Base-by-base conservation (phyloP, 164 flowering plant genomes). In the Taxillus chinensis region DNA sequence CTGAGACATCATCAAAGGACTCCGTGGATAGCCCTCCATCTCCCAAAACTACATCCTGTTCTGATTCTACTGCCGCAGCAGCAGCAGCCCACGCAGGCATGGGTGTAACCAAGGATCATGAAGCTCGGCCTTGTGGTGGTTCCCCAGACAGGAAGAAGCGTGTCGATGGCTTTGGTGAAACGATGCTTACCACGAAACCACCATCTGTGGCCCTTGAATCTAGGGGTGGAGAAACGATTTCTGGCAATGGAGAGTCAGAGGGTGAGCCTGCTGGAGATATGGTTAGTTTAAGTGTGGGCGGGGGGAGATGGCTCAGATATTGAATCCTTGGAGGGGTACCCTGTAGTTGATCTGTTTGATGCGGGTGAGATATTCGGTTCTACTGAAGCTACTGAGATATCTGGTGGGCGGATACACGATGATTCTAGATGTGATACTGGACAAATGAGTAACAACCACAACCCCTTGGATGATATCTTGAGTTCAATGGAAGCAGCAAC, bases 331-430 rank as follows among this genome's bases (percentile, higher is more conserved):
- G 62, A 68, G 27, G 50, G 45, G 13, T 71, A 63, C 11, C 5
- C 73, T 0, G 16, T 38, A 63, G 87, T 78, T 17, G 89, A 82
- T 46, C 65, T 83, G 80, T 81, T 83, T 67, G 86, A 79, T 61
- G 71, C 78, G 57, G 76, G 76, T 7, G 86, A 79, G 56, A 64
- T 81, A 4, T 62, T 81, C 45, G 57, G 56, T 13, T 8, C 57
- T 4, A 6, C 79, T 8, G 71, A 79, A 1, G 9, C 69, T 0
- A 62, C 41, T 3, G 1, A 27, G 27, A 27, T 0, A 27, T 27
- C 62, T 65, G 61, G 13, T 43, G 7, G 8, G 39, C 42, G 61
- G 17, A 10, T 3, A 8, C 8, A 39, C 27, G 27, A 27, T 27
- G 27, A 27, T 27, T 27, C 27, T 27, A 27, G 27, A 27, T 27